Evolutionary conservation across 2,329 filamentous ascomycete species (phyloP), one percentile per base, ranked within the genome.

Genomic region (Camillea tinctor): DNA sequence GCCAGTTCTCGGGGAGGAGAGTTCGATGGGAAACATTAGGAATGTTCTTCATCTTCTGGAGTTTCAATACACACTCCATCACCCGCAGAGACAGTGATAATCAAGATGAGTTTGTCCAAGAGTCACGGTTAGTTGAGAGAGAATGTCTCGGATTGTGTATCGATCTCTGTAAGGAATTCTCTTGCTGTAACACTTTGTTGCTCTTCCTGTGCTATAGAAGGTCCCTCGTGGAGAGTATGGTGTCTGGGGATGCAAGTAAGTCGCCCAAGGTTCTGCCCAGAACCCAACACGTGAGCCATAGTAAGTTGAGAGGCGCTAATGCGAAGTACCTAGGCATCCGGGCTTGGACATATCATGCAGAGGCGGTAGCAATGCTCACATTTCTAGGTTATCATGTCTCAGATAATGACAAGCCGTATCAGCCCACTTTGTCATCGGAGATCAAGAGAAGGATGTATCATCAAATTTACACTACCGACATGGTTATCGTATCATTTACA

Each of bases 331-430:
- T n/a, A 73, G 71, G 65, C 58, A 62, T 71, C 21, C 56, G 63
- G 9, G 66, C 69, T 4, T 73, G 71, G 71, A 61, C 67, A 15
- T 61, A 55, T 22, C 65, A 70, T 20, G 68, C 68, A n/a, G 69
- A 72, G 36, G 51, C 60, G 1, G 49, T 72, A 40, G 57, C 69
- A 1, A 60, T 72, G 9, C 20, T 71, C 50, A 82, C 82, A 48
- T 81, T 81, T 44, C 80, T 84, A 17, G 79, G 81, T 55, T 80
- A 77, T 6, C 82, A 84, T 65, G 76, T 74, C 15, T 78, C 82
- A 56, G 64, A 66, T 26, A 48, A 64, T 13, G 60, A 52, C 4
- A 60, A 59, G 15, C 59, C 49, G n/a, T 69, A 67, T 36, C 54
- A 62, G 21, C 60, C 64, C 1, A 69, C 62, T 1, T 54, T 72